phyloP scores from a whole-genome alignment of 1,284 basidiomycete species.

The Sporisorium iseilematis-ciliati region DNA sequence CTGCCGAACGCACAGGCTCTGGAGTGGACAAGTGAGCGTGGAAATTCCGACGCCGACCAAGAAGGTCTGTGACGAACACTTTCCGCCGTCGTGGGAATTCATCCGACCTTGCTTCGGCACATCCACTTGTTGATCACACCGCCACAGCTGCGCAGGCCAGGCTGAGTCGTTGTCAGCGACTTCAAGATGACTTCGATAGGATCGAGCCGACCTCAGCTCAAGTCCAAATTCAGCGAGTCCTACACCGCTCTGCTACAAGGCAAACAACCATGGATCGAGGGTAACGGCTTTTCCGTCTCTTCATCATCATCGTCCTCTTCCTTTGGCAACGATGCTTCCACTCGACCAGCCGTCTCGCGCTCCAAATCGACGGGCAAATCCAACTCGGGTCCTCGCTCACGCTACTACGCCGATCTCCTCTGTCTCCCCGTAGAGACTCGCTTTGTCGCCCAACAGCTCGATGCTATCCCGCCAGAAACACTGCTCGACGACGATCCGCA shows the following conservation, averaged over 20 bases:
- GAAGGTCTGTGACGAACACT: no score
- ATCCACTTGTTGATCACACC: neutral
- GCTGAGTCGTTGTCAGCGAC: neutral
- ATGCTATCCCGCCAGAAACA: constrained; percentile 35
- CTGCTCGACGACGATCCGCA: constrained; percentile 56
- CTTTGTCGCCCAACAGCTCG: constrained; percentile 51
- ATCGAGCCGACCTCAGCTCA: constrained; percentile 43
- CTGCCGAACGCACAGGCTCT: constrained; percentile 16
- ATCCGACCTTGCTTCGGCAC: neutral
- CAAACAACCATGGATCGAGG: constrained; percentile 55
- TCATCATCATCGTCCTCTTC: constrained; percentile 17
- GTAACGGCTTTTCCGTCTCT: constrained; percentile 5
- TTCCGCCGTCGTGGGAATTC: no score
- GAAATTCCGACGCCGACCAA: no score
- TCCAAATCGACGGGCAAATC: constrained; percentile 57
- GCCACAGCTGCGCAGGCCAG: neutral
- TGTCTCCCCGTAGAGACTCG: constrained; percentile 58
- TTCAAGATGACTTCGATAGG: constrained; percentile 23
- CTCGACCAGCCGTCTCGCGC: constrained; percentile 24
- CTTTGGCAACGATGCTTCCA: constrained; percentile 12
- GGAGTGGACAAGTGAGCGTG: no score
- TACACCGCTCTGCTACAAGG: constrained; percentile 58
- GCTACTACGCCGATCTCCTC: constrained; percentile 62
- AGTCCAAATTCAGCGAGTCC: constrained; percentile 58
- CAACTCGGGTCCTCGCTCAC: constrained; percentile 58